Conservation (phyloP, 2,329 filamentous ascomycete species). For the Colletotrichum tamarilloi region DNA sequence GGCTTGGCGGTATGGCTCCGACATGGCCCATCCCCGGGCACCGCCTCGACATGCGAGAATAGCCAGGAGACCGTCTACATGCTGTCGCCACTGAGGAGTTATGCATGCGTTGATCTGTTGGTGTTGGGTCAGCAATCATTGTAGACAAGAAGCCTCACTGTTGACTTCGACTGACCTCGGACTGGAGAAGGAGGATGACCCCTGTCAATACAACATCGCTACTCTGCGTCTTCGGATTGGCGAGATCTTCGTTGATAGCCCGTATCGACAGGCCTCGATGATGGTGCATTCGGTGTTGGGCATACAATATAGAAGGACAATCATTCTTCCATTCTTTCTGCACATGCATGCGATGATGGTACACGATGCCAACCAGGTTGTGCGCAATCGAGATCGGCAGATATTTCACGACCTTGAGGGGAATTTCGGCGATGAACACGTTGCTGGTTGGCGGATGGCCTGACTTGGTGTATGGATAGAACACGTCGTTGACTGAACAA, state of each 20-base stretch:
- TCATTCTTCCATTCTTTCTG: slow-evolving; percentile 27
- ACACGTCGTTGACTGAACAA: slow-evolving; percentile 35
- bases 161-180: slow-evolving; percentile 10
- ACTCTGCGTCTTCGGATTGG: slow-evolving; percentile 22
- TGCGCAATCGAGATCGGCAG: slow-evolving; percentile 25
- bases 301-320: slow-evolving; percentile 17
- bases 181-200: slow-evolving; percentile 25
- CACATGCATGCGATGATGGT: slow-evolving; percentile 27
- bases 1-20: not conserved
- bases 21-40: slow-evolving; percentile 5
- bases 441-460: slow-evolving; percentile 35
- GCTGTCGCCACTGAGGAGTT: slow-evolving; percentile 30
- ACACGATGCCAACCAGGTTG: slow-evolving; percentile 25
- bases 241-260: slow-evolving; percentile 31
- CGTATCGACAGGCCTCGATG: slow-evolving; percentile 34
- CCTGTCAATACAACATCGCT: slow-evolving; percentile 30
- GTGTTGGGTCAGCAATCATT: not conserved
- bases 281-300: slow-evolving; percentile 27
- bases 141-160: not conserved
- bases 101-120: slow-evolving; percentile 27
- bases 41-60: slow-evolving; percentile 30
- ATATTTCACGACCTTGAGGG: slow-evolving; percentile 28
- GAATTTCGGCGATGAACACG: slow-evolving; percentile 42
- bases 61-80: slow-evolving; percentile 31
- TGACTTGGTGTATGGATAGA: slow-evolving; percentile 37